Evolutionary conservation across 2,329 filamentous ascomycete genomes (phyloP).

Genomic region (Microsporum ferrugineum): DNA sequence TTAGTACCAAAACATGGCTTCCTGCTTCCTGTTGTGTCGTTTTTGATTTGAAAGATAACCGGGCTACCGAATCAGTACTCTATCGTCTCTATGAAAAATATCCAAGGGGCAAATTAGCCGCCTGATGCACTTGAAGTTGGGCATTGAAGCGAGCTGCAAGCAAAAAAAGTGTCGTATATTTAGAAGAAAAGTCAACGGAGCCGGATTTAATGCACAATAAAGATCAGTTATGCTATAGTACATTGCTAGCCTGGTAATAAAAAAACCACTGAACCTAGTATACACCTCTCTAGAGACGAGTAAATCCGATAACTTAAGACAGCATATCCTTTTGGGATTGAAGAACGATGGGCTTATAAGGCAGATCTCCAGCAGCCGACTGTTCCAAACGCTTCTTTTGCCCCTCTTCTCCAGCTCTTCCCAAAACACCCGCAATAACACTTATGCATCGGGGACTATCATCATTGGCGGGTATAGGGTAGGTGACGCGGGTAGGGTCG

Average conservation of each 20-base stretch:
- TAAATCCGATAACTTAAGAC: background rate
- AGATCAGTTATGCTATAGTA: background rate
- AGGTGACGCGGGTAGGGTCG: constrained; percentile 88
- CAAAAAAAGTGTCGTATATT: no score
- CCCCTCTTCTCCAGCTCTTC: constrained; percentile 69
- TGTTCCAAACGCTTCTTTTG: constrained; percentile 54
- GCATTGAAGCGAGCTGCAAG: background rate
- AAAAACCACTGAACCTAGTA: background rate
- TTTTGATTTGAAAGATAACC: background rate
- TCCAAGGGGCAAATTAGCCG: background rate
- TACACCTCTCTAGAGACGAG: background rate
- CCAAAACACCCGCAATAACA: constrained; percentile 74
- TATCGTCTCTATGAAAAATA: background rate
- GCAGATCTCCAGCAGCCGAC: constrained; percentile 51
- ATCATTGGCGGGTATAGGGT: constrained; percentile 92
- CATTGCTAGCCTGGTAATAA: background rate
- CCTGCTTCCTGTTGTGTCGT: background rate
- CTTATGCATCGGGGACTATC: constrained; percentile 78
- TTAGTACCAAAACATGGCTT: background rate
- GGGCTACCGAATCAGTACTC: background rate
- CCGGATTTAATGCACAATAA: background rate
- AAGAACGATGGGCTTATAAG: constrained; percentile 34
- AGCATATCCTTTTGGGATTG: no score
- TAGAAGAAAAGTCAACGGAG: background rate
- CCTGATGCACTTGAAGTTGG: background rate